These are phyloP conservation scores for Aspergillus awamori DNA, from an alignment of 2,329 filamentous ascomycete genomes.

Conservation along the genomic window DNA sequence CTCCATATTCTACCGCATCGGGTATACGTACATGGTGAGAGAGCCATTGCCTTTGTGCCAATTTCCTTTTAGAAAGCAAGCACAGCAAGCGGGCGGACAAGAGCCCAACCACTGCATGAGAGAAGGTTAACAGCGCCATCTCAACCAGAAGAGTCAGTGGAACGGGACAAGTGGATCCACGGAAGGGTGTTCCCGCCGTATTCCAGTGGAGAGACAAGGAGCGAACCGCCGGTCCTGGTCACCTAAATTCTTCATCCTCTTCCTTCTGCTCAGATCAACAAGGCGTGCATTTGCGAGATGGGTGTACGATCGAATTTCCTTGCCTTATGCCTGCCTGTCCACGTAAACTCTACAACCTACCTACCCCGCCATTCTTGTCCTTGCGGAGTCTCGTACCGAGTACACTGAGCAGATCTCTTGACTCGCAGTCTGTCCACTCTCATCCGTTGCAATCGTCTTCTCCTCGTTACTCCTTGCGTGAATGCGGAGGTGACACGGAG, in stretches of 20 bases:
- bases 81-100: not conserved
- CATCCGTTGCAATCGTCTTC: not conserved
- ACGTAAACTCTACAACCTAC: not conserved
- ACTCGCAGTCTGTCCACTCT: not conserved
- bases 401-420: not conserved
- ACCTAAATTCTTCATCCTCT: not conserved
- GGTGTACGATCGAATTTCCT: not conserved
- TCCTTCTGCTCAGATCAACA: not conserved
- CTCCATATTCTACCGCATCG: not conserved
- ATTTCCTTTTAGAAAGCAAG: not conserved
- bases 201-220: not conserved
- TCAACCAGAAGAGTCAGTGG: not conserved
- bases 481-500: constrained; percentile 25
- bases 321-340: not conserved
- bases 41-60: not conserved
- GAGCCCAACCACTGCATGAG: not conserved
- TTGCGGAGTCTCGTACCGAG: not conserved
- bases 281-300: too few relatives aligned
- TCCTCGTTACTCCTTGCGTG: constrained; percentile 18
- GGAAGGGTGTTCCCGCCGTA: constrained; percentile 17
- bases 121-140: constrained; percentile 1
- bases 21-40: not conserved
- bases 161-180: constrained; percentile 18
- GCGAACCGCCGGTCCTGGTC: not conserved
- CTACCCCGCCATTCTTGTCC: not conserved